Percentiles rank a stretch among this genome's conserved stretches.
phyloP scores from a whole-genome alignment of 306 rosid species.

The Delonix regia region DNA sequence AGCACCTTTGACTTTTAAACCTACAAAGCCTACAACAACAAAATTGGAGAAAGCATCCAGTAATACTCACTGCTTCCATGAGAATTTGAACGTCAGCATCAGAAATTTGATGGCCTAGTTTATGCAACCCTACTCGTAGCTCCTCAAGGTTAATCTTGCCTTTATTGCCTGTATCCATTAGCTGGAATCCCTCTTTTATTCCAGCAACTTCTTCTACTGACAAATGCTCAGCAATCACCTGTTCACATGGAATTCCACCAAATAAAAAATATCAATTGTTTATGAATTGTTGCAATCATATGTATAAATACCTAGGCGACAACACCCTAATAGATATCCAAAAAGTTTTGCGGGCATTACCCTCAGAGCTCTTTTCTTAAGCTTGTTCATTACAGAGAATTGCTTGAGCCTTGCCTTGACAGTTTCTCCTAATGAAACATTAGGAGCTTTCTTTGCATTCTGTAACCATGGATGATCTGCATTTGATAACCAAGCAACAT shows the following conservation, averaged over 20 bases:
- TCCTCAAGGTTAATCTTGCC: constrained; percentile 82
- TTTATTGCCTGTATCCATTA: constrained; percentile 70
- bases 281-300: not conserved
- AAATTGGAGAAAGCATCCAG: constrained; percentile 25
- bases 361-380: constrained; percentile 94
- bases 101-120: constrained; percentile 85
- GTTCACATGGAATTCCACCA: constrained; percentile 39
- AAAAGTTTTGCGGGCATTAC: constrained; percentile 49
- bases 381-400: constrained; percentile 95
- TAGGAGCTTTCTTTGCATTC: constrained; percentile 87
- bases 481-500: constrained; percentile 33
- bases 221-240: constrained; percentile 91
- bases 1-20: not conserved
- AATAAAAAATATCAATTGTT: constrained; percentile 10
- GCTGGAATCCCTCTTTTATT: constrained; percentile 75
- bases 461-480: constrained; percentile 96
- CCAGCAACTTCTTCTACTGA: constrained; percentile 90
- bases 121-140: constrained; percentile 70
- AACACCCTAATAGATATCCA: constrained; percentile 14
- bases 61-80: constrained; percentile 86
- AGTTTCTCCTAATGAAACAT: constrained; percentile 89
- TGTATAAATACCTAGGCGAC: constrained; percentile 22
- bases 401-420: constrained; percentile 91
- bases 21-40: not conserved
- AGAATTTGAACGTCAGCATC: constrained; percentile 80